phyloP scores from a whole-genome alignment of 2,329 filamentous ascomycete species.

The Cytospora paraplurivora region DNA sequence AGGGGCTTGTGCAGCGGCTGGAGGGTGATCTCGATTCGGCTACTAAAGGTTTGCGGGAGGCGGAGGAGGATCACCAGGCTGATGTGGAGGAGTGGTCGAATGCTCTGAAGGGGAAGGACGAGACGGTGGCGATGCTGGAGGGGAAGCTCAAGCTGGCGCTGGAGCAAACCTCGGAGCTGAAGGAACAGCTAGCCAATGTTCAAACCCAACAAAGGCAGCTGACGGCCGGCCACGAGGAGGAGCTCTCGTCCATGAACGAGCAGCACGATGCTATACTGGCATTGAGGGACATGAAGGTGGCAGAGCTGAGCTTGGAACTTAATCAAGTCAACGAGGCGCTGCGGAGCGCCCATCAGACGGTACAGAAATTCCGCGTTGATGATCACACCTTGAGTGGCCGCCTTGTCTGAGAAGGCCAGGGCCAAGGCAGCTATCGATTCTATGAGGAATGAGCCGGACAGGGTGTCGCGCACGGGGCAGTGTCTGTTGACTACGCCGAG shows the following conservation, averaged over 20 bases:
- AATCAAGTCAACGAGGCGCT: conserved; percentile 50
- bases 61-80: conserved; percentile 35
- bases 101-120: conserved; percentile 41
- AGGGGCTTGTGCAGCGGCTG: conserved; percentile 51
- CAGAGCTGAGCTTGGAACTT: conserved; percentile 52
- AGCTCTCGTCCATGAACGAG: conserved; percentile 40
- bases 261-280: conserved; percentile 52
- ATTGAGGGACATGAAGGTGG: conserved; percentile 52
- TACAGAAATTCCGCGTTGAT: conserved; percentile 49
- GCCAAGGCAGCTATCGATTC: conserved; percentile 50
- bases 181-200: conserved; percentile 42
- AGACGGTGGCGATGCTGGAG: conserved; percentile 47
- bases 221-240: conserved; percentile 31
- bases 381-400: conserved; percentile 43
- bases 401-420: conserved; percentile 43
- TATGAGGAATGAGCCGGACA: conserved; percentile 55
- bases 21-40: conserved; percentile 45
- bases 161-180: conserved; percentile 43
- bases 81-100: conserved; percentile 40
- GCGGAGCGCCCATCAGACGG: conserved; percentile 49
- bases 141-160: conserved; percentile 45
- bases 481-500: conserved; percentile 43
- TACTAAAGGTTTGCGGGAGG: conserved; percentile 30
- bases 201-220: conserved; percentile 40
- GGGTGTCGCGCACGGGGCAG: conserved; percentile 50